Evolutionary conservation across 1,139 yeast species (phyloP).

Genomic region (Suhomyces wounanorum): DNA sequence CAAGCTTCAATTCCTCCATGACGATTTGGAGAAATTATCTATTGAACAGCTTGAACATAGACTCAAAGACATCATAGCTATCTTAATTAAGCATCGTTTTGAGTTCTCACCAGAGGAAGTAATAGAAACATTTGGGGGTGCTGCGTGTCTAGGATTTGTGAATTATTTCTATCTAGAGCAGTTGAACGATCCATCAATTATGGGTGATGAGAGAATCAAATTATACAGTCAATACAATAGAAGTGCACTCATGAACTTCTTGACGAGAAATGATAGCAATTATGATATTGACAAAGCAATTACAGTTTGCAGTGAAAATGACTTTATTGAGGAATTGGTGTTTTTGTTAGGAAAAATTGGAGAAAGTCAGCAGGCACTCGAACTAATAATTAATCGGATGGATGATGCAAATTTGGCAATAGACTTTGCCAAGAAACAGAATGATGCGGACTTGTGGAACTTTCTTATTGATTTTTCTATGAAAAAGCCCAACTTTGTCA

Average conservation of each 20-base stretch:
- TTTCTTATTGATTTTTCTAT: conserved; percentile 70
- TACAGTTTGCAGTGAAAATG: conserved; percentile 55
- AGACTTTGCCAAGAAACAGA: conserved; percentile 70
- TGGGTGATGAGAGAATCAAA: conserved; percentile 64
- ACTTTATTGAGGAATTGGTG: conserved; percentile 68
- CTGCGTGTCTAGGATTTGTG: conserved; percentile 46
- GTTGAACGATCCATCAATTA: conserved; percentile 17
- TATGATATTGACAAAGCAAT: conserved; percentile 76
- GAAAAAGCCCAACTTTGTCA: conserved; percentile 71
- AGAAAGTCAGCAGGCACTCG: conserved; percentile 71
- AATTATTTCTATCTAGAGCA: conserved; percentile 63
- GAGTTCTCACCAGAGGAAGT: conserved; percentile 59
- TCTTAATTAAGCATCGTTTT: conserved; percentile 65
- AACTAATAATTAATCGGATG: conserved; percentile 71
- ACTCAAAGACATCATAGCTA: conserved; percentile 49
- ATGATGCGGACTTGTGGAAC: conserved; percentile 79
- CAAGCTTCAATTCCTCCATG: conserved; percentile 39
- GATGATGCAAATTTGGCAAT: conserved; percentile 83
- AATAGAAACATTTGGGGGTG: conserved; percentile 43
- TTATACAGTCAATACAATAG: conserved; percentile 66
- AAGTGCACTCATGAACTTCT: conserved; percentile 52
- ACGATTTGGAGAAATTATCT: conserved; percentile 39
- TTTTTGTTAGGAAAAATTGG: conserved; percentile 84
- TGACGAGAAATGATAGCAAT: conserved; percentile 10
- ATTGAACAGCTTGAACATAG: conserved; percentile 42